Evolutionary conservation across 2,329 filamentous ascomycete species (phyloP), one percentile per base, ranked within the genome.

Genomic region (Calycina herbarum): DNA sequence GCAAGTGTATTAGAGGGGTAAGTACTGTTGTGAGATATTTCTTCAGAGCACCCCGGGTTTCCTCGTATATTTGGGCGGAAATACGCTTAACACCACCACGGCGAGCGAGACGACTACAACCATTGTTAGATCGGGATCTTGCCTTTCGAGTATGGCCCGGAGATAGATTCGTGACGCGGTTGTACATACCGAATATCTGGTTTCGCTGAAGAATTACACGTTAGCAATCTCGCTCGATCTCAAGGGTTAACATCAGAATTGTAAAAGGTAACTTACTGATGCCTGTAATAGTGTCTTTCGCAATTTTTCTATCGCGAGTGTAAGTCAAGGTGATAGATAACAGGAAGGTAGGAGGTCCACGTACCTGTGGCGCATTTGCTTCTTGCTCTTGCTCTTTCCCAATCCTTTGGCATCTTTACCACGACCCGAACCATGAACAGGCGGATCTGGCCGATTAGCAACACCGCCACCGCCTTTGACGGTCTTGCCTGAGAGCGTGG

Each of bases 61-160:
- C 88, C 0, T 87, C 81, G 71, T 94, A 94, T 2, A 93, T 88
- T 0, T 57, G 69, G 0, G 74, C 83, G 0, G 87, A 89, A 8
- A 94, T 92, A 0, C 91, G 82, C 74, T 93, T 93, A 0, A 94
- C 88, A 0, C 91, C 91, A 1, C 91, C 91, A 6, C 91, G 86
- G 5, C 91, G 85, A 1, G 91, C 91, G 0, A 94, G 78, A 51
- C 91, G 88, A 70, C 90, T 71, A 68, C 38, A 51, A 27, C 20
- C 20, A 24, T 48, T 20, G 20, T 51, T 51, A 51, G 45, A 27
- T 24, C 45, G n/a, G n/a, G 20, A 51, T 1, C 6, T 24, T 13
- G 20, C 20, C 10, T n/a, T 7, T 24, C 6, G 45, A 20, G 7
- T 20, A 6, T 20, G n/a, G 5, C 6, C 42, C 42, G 17, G 42